Percentiles rank a stretch among this genome's conserved stretches.
Conservation (phyloP, 352 stramenopile genomes). For the Phytophthora citrophthora region DNA sequence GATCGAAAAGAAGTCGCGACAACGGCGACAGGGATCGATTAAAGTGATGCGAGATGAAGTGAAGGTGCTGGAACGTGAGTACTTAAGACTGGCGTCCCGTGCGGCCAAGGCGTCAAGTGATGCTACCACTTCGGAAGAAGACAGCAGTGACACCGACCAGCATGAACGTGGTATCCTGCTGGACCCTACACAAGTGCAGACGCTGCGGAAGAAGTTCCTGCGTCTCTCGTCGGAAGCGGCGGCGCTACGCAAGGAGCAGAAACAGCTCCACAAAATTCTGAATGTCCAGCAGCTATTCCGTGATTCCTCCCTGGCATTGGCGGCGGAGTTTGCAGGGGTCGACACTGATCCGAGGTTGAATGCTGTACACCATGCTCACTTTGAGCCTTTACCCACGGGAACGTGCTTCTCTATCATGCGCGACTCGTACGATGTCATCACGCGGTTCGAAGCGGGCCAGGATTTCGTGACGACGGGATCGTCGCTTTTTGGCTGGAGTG, state of each 20-base stretch:
- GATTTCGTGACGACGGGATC: slow-evolving; percentile 57
- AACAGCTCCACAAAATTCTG: slow-evolving; percentile 54
- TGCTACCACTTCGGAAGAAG: slow-evolving; percentile 15
- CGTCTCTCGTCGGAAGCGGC: slow-evolving; percentile 47
- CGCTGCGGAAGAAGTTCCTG: slow-evolving; percentile 42
- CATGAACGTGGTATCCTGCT: slow-evolving; percentile 36
- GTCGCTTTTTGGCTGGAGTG: slow-evolving; percentile 67
- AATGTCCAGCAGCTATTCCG: slow-evolving; percentile 62
- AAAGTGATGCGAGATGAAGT: slow-evolving; percentile 61
- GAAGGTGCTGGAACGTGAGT: slow-evolving; percentile 53
- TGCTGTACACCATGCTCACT: slow-evolving; percentile 40
- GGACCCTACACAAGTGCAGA: slow-evolving; percentile 32
- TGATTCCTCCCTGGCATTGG: slow-evolving; percentile 45
- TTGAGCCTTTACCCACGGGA: slow-evolving; percentile 30
- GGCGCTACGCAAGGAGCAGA: slow-evolving; percentile 57
- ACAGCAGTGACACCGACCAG: slow-evolving; percentile 20
- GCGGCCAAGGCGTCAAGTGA: background rate
- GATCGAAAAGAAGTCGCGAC: slow-evolving; percentile 68
- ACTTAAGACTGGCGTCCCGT: slow-evolving; percentile 34
- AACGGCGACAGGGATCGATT: slow-evolving; percentile 57
- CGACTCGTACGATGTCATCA: slow-evolving; percentile 60
- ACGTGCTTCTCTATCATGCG: slow-evolving; percentile 62
- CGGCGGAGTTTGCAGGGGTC: slow-evolving; percentile 28
- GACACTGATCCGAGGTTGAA: slow-evolving; percentile 29
- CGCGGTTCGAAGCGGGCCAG: slow-evolving; percentile 47